Evolutionary conservation across 495 filamentous ascomycete species (phyloP), one percentile per base, ranked within the genome.

Genomic region (Xylaria cubensis): DNA sequence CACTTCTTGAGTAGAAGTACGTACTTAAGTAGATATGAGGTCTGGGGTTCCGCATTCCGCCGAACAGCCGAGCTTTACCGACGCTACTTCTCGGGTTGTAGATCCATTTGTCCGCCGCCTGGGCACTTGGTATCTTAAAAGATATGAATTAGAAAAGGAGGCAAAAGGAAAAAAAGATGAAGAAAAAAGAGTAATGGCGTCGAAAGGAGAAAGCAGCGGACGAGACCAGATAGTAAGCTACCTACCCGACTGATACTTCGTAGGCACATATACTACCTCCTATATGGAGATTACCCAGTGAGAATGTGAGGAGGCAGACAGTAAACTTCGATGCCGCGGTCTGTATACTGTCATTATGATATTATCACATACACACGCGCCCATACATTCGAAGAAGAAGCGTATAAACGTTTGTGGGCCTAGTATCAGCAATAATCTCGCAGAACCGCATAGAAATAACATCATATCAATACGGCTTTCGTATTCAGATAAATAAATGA

Each of bases 11-110:
- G 10, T 24, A 51, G 26, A 17, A 26, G 12, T 42, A 42, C 2
- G 42, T 32, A 32, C 26, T 12, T 26, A 56, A n/a, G 3, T 26
- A 42, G 59, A 15, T 13, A 26, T 24, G 32, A 12, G 32, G 59
- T 17, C 5, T 2, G 0, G 0, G 19, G 26, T 53, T 15, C 67
- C 67, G 56, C 42, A 24, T 61, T 70, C 42, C 55, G 55, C 67
- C 67, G 67, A 70, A 70, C 62, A 70, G 42, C 67, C 67, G 67
- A 70, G 67, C 26, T 61, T 50, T 62, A 42, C 55, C 67, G 67
- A 51, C 29, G 42, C 41, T 26, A 39, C 55, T 17, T 44, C 39
- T 29, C 19, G 34, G 59, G 7, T 5, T 17, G 41, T 32, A 13
- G 24, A 32, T 55, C 64, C 46, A 13, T 55, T 44, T 7, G 61